Base-by-base conservation (phyloP, 805 yeast species). In the Jamesozyma gamospora region DNA sequence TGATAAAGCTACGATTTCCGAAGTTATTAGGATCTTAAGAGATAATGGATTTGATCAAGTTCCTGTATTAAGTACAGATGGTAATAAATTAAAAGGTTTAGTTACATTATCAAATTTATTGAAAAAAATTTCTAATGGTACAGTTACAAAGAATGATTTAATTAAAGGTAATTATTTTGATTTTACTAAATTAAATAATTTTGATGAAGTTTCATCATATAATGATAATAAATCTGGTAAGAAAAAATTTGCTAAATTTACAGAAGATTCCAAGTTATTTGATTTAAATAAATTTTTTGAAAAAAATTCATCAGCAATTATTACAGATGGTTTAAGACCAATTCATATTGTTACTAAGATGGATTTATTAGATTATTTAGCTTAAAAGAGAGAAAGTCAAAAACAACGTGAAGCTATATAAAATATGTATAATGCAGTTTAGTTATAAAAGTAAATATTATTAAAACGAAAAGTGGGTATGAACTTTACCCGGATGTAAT, bases 281-380 rank as follows among this genome's bases (percentile, higher is more conserved):
- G 80, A 80, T 44, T 71, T 84, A 62, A 82, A 79, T 67, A 71
- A 72, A 54, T 84, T 84, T 64, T 84, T 84, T 52, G 95, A 84
- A 66, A 82, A 79, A 54, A 79, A 82, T 63, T 82, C 94, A 11
- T 77, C 83, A 48, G 94, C 92, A 28, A 74, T 84, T 51, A 82
- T 84, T 42, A 83, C 94, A 35, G 88, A 81, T 53, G 77, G 78
- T 31, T 67, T 71, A 55, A 79, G 72, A 54, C 92, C 94, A 36
- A 70, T 82, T 35, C 90, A 84, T 60, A 79, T 84, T 43, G 95
- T 83, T 42, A 84, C 95, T 44, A 84, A 84, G 69, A 90, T 84
- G 55, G 95, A 84, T 62, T 70, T 84, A 59, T 69, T 84, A 52
- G 73, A 81, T 44, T 68, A 65, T 48, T 58, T 66, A 41, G 56